Base-by-base conservation (phyloP, 768 basidiomycete genomes). In the Psilocybe tampanensis region DNA sequence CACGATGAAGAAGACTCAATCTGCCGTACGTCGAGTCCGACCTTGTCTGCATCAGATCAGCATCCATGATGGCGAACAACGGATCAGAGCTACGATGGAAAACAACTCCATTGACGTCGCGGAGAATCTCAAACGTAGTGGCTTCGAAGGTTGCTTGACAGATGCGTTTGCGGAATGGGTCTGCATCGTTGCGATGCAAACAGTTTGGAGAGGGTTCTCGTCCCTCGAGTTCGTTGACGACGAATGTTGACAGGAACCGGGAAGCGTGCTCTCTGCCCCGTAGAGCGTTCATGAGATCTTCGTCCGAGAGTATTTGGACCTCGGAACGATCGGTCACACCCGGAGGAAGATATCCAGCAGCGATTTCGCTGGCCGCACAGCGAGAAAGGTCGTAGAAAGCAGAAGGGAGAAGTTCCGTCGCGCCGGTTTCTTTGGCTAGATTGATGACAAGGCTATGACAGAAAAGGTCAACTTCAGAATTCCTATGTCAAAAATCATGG, bases 351-450 rank as follows among this genome's bases (percentile, higher is more conserved):
- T 75, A 75, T 6, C 86, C 88, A 6, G 75, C 68, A 24, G 81
- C 81, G 32, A 84, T 82, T 47, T 84, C 82, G 64, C 85, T 89
- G 1, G 87, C 84, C 26, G 81, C 72, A 62, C 74, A 83, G 39
- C 90, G 86, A 19, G 86, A 90, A 41, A 92, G 80, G 68, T 92
- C 90, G 69, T 92, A 92, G 72, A 90, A 89, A 5, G 89, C 89
- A 24, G 90, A 80, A 4, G 89, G 88, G 2, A 91, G 75, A 32
- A 92, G 80, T 61, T 84, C 80, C 0, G 73, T 74, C 0, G 84
- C 77, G 41, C 81, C 71, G 23, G 80, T 78, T 54, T 81, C 80
- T 55, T 83, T 78, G 19, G 87, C 88, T 3, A 91, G 72, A 47
- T 85, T 86, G 63, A 92, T 89, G 54, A 90, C 74, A 32, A 84